These are phyloP conservation scores for Luffa acutangula DNA, from an alignment of 306 rosid genomes.

Conservation along the genomic window DNA sequence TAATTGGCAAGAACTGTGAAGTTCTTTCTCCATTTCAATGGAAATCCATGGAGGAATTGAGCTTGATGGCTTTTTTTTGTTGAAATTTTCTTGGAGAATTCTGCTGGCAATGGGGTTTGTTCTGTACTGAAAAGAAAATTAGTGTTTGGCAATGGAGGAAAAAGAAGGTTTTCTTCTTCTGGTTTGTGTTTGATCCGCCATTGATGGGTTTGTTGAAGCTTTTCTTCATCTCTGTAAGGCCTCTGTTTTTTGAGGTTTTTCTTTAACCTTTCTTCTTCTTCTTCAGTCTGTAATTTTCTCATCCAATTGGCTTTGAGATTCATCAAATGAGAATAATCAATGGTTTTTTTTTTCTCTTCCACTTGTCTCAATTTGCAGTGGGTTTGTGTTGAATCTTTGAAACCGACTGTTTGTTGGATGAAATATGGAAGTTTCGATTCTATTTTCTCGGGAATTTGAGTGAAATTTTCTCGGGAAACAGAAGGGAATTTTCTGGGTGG, in stretches of 20 bases:
- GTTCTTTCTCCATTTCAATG: not conserved
- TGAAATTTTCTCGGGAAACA: slow-evolving; percentile 2
- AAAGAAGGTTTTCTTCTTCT: not conserved
- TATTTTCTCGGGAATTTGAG: not conserved
- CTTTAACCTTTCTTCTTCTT: not conserved
- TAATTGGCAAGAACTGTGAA: not conserved
- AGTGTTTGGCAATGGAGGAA: not conserved
- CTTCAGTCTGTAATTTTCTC: not conserved
- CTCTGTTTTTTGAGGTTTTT: slow-evolving; percentile 1
- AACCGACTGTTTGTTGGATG: too few relatives aligned
- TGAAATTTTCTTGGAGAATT: not conserved
- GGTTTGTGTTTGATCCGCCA: not conserved
- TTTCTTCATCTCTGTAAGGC: not conserved
- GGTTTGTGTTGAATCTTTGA: not conserved
- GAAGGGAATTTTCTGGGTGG: not conserved
- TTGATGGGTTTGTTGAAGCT: slow-evolving; percentile 3
- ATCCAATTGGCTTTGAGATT: not conserved
- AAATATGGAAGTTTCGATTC: not conserved
- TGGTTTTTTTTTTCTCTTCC: not conserved
- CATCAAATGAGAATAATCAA: not conserved
- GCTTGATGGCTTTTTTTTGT: not conserved
- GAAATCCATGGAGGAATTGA: slow-evolving; percentile 4
- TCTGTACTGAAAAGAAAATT: not conserved
- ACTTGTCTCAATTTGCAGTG: not conserved
- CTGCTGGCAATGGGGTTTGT: not conserved